phyloP scores from a whole-genome alignment of 31 red algal species.

The Bonnemaisonia californica region DNA sequence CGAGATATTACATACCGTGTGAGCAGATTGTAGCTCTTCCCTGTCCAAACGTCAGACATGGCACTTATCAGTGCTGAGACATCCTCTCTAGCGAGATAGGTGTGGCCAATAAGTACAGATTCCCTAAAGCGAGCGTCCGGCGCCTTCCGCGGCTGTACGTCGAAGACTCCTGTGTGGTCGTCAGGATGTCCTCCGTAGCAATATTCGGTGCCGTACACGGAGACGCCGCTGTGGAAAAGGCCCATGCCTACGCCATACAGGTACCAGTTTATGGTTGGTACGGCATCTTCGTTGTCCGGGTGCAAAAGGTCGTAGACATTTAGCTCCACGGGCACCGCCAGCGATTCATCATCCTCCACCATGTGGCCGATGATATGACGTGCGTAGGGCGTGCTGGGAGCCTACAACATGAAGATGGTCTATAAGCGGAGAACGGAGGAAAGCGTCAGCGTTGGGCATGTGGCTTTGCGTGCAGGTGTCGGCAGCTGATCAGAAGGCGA shows the following conservation, averaged over 20 bases:
- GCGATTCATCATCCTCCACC: not conserved
- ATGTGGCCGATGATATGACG: too few species aligned
- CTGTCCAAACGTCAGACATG: slow-evolving; percentile 56
- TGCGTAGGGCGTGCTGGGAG: too few species aligned
- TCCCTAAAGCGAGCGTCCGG: slow-evolving; percentile 72
- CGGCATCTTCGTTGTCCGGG: slow-evolving; percentile 63
- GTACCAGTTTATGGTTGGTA: slow-evolving; percentile 71
- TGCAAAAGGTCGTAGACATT: slow-evolving; percentile 83
- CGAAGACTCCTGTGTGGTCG: slow-evolving; percentile 62
- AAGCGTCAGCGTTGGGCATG: too few species aligned
- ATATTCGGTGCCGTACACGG: slow-evolving; percentile 75
- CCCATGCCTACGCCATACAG: slow-evolving; percentile 73
- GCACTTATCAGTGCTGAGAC: slow-evolving; percentile 50
- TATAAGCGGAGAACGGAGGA: too few species aligned
- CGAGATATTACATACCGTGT: slow-evolving; percentile 45
- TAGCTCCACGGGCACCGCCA: slow-evolving; percentile 47
- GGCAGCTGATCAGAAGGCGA: too few species aligned
- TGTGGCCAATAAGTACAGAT: slow-evolving; percentile 49
- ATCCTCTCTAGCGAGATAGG: slow-evolving; percentile 18
- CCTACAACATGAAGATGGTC: too few species aligned
- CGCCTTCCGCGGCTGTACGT: slow-evolving; percentile 51
- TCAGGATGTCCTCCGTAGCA: slow-evolving; percentile 71
- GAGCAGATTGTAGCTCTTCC: slow-evolving; percentile 76
- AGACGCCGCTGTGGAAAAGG: slow-evolving; percentile 80
- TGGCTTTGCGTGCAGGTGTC: too few species aligned